Percentiles rank a stretch among this genome's conserved stretches.
These are phyloP conservation scores for Silene latifolia DNA, from an alignment of 148 eudicot species.

Conservation along the genomic window DNA sequence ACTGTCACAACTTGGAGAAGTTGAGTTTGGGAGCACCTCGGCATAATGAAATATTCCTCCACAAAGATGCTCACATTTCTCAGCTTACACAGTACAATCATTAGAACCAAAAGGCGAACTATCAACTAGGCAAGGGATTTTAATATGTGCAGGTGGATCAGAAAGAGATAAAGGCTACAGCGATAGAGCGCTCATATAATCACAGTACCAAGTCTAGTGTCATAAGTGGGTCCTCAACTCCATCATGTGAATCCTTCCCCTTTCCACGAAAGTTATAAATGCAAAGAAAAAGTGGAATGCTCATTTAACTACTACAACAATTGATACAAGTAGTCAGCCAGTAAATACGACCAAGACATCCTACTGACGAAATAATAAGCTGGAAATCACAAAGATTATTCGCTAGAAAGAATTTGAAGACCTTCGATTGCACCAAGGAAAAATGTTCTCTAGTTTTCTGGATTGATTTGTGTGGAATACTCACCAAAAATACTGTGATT, in stretches of 20 bases:
- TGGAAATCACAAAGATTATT: background rate
- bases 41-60: slow-evolving; percentile 23
- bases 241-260: slow-evolving; percentile 19
- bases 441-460: background rate
- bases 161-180: slow-evolving; percentile 18
- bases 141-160: slow-evolving; percentile 18
- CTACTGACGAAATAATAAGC: background rate
- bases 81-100: slow-evolving; percentile 3
- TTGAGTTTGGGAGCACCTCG: background rate
- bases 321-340: background rate
- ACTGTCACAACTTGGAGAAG: background rate
- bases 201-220: slow-evolving; percentile 7
- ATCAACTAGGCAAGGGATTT: slow-evolving; percentile 14
- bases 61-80: background rate
- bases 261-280: background rate
- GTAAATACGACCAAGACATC: background rate
- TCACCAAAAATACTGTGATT: no score
- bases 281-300: background rate
- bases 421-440: background rate
- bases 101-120: slow-evolving; percentile 14
- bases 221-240: slow-evolving; percentile 20
- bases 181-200: background rate
- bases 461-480: background rate
- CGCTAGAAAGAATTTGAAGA: background rate
- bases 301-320: background rate